Percentiles rank a stretch among this genome's conserved stretches.
These are phyloP conservation scores for Gossypium thurberi DNA, from an alignment of 345 rosid genomes.

Conservation along the genomic window DNA sequence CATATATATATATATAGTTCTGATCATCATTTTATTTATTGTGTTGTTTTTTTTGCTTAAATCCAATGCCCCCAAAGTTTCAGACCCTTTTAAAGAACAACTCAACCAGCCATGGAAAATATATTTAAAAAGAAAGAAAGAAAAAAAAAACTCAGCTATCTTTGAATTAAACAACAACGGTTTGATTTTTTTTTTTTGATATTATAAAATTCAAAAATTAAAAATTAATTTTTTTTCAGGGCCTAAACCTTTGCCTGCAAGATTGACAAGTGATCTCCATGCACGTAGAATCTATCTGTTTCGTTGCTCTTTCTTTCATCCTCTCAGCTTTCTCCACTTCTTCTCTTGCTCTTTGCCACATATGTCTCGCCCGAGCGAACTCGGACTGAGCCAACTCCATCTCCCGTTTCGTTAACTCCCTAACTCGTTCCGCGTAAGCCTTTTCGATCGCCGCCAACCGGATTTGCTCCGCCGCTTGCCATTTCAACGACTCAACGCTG, in stretches of 20 bases:
- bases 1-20: neutral
- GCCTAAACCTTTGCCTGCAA: conserved; percentile 89
- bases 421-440: conserved; percentile 88
- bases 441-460: conserved; percentile 74
- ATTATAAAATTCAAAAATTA: too few species aligned
- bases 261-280: conserved; percentile 97
- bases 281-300: conserved; percentile 62
- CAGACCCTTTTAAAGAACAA: conserved; percentile 16
- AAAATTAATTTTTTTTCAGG: conserved; percentile 14
- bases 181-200: neutral
- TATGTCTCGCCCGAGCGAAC: conserved; percentile 67
- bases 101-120: conserved; percentile 14
- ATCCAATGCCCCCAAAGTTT: conserved; percentile 23
- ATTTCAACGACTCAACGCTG: conserved; percentile 61
- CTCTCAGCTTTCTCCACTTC: conserved; percentile 81
- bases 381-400: conserved; percentile 94
- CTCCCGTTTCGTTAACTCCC: conserved; percentile 86
- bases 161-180: neutral
- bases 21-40: neutral
- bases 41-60: conserved; percentile 14
- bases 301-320: conserved; percentile 67
- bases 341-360: conserved; percentile 89
- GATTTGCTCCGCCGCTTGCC: conserved; percentile 94
- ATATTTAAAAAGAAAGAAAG: neutral
- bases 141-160: neutral